A percentile compares a stretch with the other conserved stretches of the same genome.
phyloP scores from a whole-genome alignment of 1,139 yeast species.

The Hemisphaericaspora subhashii region DNA sequence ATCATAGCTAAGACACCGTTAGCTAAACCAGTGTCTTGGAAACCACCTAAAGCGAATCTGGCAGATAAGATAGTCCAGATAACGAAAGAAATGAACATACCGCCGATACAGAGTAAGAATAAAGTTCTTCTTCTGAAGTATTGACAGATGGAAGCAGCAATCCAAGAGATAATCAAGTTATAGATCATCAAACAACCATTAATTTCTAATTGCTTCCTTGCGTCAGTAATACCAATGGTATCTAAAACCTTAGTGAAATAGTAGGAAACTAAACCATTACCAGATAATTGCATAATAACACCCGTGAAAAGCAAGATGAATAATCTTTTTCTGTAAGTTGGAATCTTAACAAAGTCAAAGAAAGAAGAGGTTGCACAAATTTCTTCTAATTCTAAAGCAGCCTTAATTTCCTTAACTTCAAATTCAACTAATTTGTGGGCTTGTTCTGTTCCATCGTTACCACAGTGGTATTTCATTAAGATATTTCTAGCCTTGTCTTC shows the following conservation, averaged over 20 bases:
- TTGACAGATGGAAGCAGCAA: slow-evolving; percentile 30
- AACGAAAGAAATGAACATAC: slow-evolving; percentile 40
- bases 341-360: slow-evolving; percentile 34
- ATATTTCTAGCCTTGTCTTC: slow-evolving; percentile 39
- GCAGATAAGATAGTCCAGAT: slow-evolving; percentile 43
- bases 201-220: slow-evolving; percentile 44
- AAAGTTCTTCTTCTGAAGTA: slow-evolving; percentile 46
- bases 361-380: slow-evolving; percentile 27
- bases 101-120: slow-evolving; percentile 34
- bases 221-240: slow-evolving; percentile 49
- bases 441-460: slow-evolving; percentile 28
- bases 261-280: slow-evolving; percentile 54
- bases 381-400: slow-evolving; percentile 38
- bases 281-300: too few relatives aligned
- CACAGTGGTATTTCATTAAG: slow-evolving; percentile 44
- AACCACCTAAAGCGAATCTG: slow-evolving; percentile 37
- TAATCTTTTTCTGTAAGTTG: slow-evolving; percentile 45
- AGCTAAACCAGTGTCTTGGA: slow-evolving; percentile 31
- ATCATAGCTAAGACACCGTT: too few relatives aligned
- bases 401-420: slow-evolving; percentile 46
- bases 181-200: slow-evolving; percentile 47
- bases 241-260: slow-evolving; percentile 48
- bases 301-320: slow-evolving; percentile 36
- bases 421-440: slow-evolving; percentile 40
- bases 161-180: slow-evolving; percentile 35